phyloP scores from a whole-genome alignment of 2,329 filamentous ascomycete genomes.

The Drechslera avenae region DNA sequence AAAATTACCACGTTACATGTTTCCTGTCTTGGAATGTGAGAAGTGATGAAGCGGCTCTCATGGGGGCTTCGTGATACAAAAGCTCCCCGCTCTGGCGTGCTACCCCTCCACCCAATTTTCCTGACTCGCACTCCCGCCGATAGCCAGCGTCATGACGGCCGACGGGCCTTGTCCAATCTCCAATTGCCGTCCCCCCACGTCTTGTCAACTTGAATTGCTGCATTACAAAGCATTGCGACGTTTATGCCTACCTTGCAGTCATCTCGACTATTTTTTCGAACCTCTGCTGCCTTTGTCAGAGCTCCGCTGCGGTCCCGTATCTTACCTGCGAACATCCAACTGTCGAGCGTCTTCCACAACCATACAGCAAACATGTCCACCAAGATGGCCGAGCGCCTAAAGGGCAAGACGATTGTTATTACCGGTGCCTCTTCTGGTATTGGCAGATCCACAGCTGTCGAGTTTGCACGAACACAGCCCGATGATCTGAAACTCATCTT shows the following conservation, averaged over 20 bases:
- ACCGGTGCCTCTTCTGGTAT: constrained; percentile 95
- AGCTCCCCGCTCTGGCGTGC: constrained; percentile 17
- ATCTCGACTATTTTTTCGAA: constrained; percentile 19
- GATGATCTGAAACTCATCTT: constrained; percentile 81
- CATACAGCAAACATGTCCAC: constrained; percentile 64
- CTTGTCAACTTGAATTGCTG: constrained; percentile 5
- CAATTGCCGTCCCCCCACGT: constrained; percentile 4
- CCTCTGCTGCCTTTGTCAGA: constrained; percentile 20
- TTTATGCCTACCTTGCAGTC: constrained; percentile 30
- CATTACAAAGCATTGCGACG: constrained; percentile 8
- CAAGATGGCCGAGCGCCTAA: constrained; percentile 78
- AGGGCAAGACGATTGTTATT: constrained; percentile 89
- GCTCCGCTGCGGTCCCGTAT: constrained; percentile 19
- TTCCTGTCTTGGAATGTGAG: not conserved
- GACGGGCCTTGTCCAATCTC: not conserved
- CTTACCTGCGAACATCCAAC: constrained; percentile 8
- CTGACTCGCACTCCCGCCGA: constrained; percentile 23
- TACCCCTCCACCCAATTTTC: constrained; percentile 13
- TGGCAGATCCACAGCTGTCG: constrained; percentile 79
- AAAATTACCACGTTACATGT: not conserved
- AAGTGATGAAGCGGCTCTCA: constrained; percentile 2
- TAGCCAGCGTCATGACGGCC: constrained; percentile 7
- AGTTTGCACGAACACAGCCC: constrained; percentile 87
- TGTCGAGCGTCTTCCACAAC: constrained; percentile 16
- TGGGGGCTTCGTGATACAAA: constrained; percentile 6